Conservation (phyloP, 2,329 filamentous ascomycete species). For the Phialophora chinensis region DNA sequence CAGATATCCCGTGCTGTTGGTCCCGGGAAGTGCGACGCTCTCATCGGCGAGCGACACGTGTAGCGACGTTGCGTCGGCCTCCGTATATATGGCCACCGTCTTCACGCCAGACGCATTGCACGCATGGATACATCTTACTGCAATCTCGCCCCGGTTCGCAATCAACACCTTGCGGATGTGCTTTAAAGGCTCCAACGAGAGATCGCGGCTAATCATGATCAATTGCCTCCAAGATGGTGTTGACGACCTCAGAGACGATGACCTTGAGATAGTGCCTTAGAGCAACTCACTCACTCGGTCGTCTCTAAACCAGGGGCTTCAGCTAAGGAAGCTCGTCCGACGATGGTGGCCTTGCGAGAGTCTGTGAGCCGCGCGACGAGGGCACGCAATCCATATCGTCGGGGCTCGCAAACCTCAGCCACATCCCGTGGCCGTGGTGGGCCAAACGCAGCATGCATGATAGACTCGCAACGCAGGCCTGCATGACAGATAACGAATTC, state of each 20-base stretch:
- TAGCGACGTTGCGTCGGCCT: background rate
- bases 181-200: background rate
- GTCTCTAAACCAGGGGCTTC: background rate
- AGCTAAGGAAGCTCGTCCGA: background rate
- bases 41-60: conserved; percentile 6
- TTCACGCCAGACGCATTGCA: background rate
- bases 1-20: conserved; percentile 3
- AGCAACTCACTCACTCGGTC: background rate
- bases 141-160: conserved; percentile 17
- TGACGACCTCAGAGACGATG: background rate
- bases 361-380: background rate
- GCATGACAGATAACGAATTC: background rate
- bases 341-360: background rate
- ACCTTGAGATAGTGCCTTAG: background rate
- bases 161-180: conserved; percentile 8
- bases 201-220: background rate
- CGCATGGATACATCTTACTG: conserved; percentile 5
- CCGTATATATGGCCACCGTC: background rate
- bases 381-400: background rate
- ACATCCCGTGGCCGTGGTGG: background rate
- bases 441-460: background rate
- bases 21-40: background rate
- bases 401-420: background rate
- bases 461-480: background rate
- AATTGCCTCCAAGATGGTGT: background rate